These are phyloP conservation scores for Aspergillus sp. DNA, from an alignment of 2,329 filamentous ascomycete genomes.

Conservation along the genomic window DNA sequence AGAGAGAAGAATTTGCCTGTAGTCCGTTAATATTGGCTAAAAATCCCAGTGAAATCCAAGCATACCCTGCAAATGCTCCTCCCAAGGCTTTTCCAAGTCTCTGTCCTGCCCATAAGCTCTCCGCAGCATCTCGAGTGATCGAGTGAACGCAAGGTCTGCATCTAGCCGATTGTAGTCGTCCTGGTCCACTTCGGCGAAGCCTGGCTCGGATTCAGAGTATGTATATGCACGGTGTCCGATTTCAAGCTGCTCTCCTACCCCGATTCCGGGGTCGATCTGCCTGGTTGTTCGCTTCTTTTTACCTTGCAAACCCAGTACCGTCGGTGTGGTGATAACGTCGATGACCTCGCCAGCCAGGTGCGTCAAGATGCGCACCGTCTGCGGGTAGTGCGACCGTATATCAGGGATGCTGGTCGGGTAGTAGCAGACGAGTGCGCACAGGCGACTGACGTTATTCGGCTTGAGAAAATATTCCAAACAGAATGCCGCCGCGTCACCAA, in stretches of 20 bases:
- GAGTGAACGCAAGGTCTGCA: constrained; percentile 67
- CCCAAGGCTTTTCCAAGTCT: constrained; percentile 37
- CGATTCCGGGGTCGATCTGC: constrained; percentile 51
- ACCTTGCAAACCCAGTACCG: constrained; percentile 54
- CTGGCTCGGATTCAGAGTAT: constrained; percentile 58
- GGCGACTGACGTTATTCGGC: constrained; percentile 52
- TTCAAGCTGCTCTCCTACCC: constrained; percentile 46
- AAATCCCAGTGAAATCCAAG: not conserved
- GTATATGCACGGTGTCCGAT: constrained; percentile 45
- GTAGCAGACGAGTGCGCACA: constrained; percentile 62
- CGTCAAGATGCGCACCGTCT: constrained; percentile 51
- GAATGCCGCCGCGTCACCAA: constrained; percentile 60
- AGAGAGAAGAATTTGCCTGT: constrained; percentile 35
- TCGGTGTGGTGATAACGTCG: constrained; percentile 50
- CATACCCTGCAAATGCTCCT: constrained; percentile 38
- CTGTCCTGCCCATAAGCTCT: constrained; percentile 55
- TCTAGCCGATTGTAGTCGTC: constrained; percentile 66
- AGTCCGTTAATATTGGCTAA: not conserved
- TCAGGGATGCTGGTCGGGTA: constrained; percentile 61
- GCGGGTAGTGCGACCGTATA: constrained; percentile 38
- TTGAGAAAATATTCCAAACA: constrained; percentile 60
- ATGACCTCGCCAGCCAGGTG: constrained; percentile 56
- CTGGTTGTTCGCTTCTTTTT: constrained; percentile 51
- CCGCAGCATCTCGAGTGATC: constrained; percentile 60
- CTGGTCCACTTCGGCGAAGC: constrained; percentile 70